These are phyloP conservation scores for Helianthus tuberosus DNA, from an alignment of 129 eudicot genomes.

Conservation along the genomic window DNA sequence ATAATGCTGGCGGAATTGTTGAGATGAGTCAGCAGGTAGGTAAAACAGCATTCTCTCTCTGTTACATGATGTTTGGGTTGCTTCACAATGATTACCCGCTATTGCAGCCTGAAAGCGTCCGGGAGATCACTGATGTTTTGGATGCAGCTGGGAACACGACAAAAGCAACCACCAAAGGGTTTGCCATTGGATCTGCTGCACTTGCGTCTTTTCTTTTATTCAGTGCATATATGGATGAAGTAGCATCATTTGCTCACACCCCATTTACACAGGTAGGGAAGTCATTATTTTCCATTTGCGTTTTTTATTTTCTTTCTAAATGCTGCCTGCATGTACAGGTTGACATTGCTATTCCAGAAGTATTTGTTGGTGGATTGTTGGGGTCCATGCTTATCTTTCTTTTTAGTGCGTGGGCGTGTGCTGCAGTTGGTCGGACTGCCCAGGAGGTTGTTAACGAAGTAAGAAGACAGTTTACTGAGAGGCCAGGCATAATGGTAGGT, in stretches of 20 bases:
- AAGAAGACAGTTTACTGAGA: constrained; percentile 95
- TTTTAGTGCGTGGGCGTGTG: constrained; percentile 98
- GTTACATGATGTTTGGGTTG: background rate
- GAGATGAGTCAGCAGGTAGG: constrained; percentile 99
- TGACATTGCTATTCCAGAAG: constrained; percentile 98
- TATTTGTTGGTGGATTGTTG: constrained; percentile 89
- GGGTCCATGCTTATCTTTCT: constrained; percentile 98
- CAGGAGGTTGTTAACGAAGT: constrained; percentile 99
- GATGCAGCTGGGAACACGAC: constrained; percentile 99
- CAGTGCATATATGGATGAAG: constrained; percentile 99
- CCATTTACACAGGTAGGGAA: constrained; percentile 71
- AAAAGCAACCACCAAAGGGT: constrained; percentile 97
- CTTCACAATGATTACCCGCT: constrained; percentile 13
- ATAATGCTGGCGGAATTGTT: constrained; percentile 99
- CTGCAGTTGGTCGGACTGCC: constrained; percentile 98
- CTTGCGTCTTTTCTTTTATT: constrained; percentile 97
- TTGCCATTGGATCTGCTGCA: constrained; percentile 99
- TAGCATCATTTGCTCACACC: constrained; percentile 69
- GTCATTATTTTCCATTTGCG: background rate
- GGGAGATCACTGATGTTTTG: constrained; percentile 91
- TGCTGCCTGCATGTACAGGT: constrained; percentile 51
- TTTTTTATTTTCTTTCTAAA: background rate
- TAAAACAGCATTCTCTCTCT: constrained; percentile 18
- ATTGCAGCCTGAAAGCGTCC: constrained; percentile 92
- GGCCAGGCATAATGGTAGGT: constrained; percentile 98